Conservation (phyloP, 805 yeast genomes). For the Starmerella vaccinii region DNA sequence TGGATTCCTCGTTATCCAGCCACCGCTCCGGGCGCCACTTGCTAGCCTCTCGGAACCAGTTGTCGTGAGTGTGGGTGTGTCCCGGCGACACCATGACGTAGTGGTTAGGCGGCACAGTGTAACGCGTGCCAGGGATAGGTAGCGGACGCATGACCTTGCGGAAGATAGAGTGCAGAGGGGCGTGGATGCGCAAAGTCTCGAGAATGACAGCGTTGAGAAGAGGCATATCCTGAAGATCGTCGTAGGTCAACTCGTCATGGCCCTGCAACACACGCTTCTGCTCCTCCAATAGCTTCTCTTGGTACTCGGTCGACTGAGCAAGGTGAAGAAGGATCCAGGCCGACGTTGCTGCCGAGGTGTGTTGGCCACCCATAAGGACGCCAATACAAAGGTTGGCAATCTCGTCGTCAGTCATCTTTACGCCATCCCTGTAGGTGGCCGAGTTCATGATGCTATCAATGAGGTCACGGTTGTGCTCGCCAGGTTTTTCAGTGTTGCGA, state of each 20-base stretch:
- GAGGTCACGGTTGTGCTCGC: conserved; percentile 78
- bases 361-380: conserved; percentile 98
- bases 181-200: conserved; percentile 91
- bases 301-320: conserved; percentile 77
- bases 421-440: conserved; percentile 87
- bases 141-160: conserved; percentile 75
- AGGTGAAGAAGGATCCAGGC: conserved; percentile 90
- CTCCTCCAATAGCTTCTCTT: conserved; percentile 70
- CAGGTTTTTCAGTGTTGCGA: conserved; percentile 43
- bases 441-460: conserved; percentile 75
- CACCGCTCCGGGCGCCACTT: conserved; percentile 82
- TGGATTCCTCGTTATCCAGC: conserved; percentile 33
- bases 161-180: conserved; percentile 93
- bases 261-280: conserved; percentile 43
- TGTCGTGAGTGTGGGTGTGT: conserved; percentile 64
- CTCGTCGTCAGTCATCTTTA: conserved; percentile 86
- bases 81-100: conserved; percentile 92
- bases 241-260: conserved; percentile 57
- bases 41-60: conserved; percentile 67
- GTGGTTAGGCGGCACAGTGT: conserved; percentile 81
- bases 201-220: conserved; percentile 72
- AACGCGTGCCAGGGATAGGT: conserved; percentile 66
- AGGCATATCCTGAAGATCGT: conserved; percentile 71
- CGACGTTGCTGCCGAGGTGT: conserved; percentile 91
- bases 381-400: conserved; percentile 91